phyloP scores from a whole-genome alignment of 305 asterid genomes.

The Fraxinus angustifolia region DNA sequence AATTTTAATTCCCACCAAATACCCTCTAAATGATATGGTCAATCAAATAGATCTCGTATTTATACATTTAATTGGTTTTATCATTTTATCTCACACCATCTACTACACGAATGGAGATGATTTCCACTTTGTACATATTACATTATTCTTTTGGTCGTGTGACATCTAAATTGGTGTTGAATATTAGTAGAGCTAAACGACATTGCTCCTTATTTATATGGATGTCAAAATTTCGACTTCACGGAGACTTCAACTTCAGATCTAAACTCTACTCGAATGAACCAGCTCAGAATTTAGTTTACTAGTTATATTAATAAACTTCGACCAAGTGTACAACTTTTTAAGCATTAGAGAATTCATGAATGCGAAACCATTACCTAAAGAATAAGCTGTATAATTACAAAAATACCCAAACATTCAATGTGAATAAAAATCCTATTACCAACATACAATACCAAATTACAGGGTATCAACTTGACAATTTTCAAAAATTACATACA shows the following conservation, averaged over 20 bases:
- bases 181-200: not conserved
- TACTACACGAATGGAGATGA: not conserved
- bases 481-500: not conserved
- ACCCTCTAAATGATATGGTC: not conserved
- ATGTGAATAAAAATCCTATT: not conserved
- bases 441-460: not conserved
- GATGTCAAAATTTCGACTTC: not conserved
- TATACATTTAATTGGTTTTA: not conserved
- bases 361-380: not conserved
- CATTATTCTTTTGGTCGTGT: not conserved
- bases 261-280: not conserved
- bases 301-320: not conserved
- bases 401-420: not conserved
- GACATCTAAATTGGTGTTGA: not conserved
- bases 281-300: not conserved
- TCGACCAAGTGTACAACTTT: not conserved
- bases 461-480: not conserved
- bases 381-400: not conserved
- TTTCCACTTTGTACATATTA: not conserved
- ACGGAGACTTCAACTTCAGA: not conserved
- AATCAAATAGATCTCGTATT: not conserved
- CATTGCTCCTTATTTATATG: not conserved
- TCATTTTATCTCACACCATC: not conserved
- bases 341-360: not conserved
- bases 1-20: no score